Evolutionary conservation across 495 filamentous ascomycete species (phyloP).

Genomic region (Letharia columbiana): DNA sequence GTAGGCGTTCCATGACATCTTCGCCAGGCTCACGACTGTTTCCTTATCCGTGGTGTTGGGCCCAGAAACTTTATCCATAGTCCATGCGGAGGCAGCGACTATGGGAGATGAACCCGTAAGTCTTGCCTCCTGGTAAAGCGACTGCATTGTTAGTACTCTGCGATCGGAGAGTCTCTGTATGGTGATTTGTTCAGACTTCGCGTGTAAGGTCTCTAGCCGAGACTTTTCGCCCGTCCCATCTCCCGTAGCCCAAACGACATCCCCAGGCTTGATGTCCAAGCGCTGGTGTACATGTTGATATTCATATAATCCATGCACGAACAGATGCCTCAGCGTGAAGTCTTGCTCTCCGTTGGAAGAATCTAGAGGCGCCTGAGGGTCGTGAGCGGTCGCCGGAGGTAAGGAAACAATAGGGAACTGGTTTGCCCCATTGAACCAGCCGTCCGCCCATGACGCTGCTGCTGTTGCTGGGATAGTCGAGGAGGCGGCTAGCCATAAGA

Average conservation of each 20-base stretch:
- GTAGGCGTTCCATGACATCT: slow-evolving; percentile 85
- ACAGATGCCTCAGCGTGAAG: slow-evolving; percentile 79
- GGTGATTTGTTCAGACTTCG: slow-evolving; percentile 50
- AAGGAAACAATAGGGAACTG: slow-evolving; percentile 30
- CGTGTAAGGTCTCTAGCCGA: slow-evolving; percentile 31
- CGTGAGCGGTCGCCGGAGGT: slow-evolving; percentile 27
- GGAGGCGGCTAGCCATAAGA: slow-evolving; percentile 50
- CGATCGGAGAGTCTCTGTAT: slow-evolving; percentile 81
- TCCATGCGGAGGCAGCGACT: slow-evolving; percentile 67
- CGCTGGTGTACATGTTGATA: slow-evolving; percentile 67
- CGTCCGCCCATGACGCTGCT: slow-evolving; percentile 18
- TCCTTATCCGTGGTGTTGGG: slow-evolving; percentile 82
- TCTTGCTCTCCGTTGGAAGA: slow-evolving; percentile 26
- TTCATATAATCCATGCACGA: slow-evolving; percentile 72
- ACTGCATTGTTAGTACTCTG: slow-evolving; percentile 62
- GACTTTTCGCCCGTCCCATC: slow-evolving; percentile 51
- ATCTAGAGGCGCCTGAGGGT: slow-evolving; percentile 34
- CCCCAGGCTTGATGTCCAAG: slow-evolving; percentile 59
- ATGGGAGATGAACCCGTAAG: slow-evolving; percentile 50
- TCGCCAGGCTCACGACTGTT: slow-evolving; percentile 73
- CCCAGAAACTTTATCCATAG: slow-evolving; percentile 64
- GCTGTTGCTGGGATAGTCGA: slow-evolving; percentile 15
- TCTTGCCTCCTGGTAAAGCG: slow-evolving; percentile 60
- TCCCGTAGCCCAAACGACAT: slow-evolving; percentile 52
- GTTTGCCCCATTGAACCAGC: slow-evolving; percentile 23